Conservation (phyloP, 2,329 filamentous ascomycete species). For the Beauveria caledonica region DNA sequence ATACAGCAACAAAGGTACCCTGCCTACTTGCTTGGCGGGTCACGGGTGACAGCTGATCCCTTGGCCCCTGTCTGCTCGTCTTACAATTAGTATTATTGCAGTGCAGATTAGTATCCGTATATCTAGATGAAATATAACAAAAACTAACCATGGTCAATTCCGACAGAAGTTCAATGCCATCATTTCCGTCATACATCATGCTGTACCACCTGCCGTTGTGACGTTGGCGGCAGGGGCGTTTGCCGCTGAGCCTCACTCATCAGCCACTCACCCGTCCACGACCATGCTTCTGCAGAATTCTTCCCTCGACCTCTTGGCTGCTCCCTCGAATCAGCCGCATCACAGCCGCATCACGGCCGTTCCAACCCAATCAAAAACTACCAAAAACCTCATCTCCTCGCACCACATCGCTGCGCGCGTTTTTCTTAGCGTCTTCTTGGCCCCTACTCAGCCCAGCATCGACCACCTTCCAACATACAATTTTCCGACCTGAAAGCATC, state of each 20-base stretch:
- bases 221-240: not conserved
- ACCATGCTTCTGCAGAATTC: not conserved
- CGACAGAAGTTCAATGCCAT: too few species aligned
- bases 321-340: conserved; percentile 1
- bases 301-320: not conserved
- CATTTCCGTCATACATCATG: too few species aligned
- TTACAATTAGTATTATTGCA: too few species aligned
- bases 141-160: too few species aligned
- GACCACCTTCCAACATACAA: not conserved
- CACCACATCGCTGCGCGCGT: conserved; percentile 3
- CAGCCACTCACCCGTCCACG: not conserved
- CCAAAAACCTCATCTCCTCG: not conserved
- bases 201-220: too few species aligned
- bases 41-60: too few species aligned
- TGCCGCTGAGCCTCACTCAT: conserved; percentile 5
- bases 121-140: too few species aligned
- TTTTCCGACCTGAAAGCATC: not conserved
- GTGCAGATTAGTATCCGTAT: too few species aligned
- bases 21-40: too few species aligned
- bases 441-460: not conserved
- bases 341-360: not conserved
- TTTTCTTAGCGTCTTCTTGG: not conserved
- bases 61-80: too few species aligned
- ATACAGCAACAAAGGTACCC: too few species aligned
- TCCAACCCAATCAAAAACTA: not conserved